These are phyloP conservation scores for Parafenestella ontariensis DNA, from an alignment of 2,329 filamentous ascomycete species.

Conservation along the genomic window DNA sequence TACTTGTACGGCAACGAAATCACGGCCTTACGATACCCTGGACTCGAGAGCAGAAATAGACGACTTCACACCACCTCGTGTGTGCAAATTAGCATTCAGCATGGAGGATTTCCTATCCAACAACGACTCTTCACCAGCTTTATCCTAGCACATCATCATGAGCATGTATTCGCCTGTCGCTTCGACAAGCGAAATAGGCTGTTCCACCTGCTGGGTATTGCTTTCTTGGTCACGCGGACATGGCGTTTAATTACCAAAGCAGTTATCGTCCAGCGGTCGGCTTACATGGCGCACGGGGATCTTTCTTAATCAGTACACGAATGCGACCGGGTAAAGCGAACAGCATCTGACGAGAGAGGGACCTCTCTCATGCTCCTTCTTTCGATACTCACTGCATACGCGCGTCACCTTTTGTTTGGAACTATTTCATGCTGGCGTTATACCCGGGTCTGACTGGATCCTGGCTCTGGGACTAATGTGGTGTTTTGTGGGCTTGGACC, in stretches of 20 bases:
- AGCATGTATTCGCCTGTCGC: background rate
- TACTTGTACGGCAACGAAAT: background rate
- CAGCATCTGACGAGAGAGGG: background rate
- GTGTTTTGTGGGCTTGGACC: background rate
- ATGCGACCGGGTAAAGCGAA: background rate
- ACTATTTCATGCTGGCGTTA: background rate
- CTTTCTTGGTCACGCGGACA: background rate
- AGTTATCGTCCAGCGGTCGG: background rate
- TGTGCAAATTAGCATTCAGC: no score
- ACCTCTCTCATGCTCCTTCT: background rate
- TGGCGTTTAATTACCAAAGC: background rate
- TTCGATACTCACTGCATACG: background rate
- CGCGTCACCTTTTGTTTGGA: background rate
- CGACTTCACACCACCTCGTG: no score
- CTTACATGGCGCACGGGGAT: slow-evolving; percentile 11
- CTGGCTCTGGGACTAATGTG: background rate
- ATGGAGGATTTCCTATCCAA: no score
- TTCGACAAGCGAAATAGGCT: background rate
- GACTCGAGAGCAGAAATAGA: background rate
- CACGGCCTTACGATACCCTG: slow-evolving; percentile 1
- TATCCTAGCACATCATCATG: background rate
- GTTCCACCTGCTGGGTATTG: background rate
- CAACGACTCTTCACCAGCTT: background rate
- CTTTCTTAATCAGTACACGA: slow-evolving; percentile 1
- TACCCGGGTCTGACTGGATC: no score